These are phyloP conservation scores for Candida albicans DNA, from an alignment of 1,139 yeast species.

Conservation along the genomic window DNA sequence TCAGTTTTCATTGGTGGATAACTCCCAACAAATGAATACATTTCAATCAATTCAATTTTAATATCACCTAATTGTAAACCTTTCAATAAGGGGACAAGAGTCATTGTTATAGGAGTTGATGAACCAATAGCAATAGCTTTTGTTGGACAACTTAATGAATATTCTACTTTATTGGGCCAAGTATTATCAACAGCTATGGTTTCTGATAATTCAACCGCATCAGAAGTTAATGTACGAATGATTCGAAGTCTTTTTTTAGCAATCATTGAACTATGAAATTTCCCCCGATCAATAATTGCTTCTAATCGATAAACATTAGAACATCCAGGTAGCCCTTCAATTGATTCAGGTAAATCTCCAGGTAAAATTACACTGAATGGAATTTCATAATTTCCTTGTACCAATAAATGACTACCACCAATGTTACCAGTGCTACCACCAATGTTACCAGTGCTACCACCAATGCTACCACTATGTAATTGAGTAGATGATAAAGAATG, in stretches of 20 bases:
- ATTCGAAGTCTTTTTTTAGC: conserved; percentile 76
- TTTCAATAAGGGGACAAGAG: conserved; percentile 76
- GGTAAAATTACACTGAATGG: conserved; percentile 88
- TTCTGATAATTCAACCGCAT: conserved; percentile 84
- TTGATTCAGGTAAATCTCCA: conserved; percentile 82
- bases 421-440: not conserved
- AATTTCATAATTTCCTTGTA: conserved; percentile 83
- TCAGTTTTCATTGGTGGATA: conserved; percentile 54
- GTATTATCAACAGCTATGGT: conserved; percentile 93
- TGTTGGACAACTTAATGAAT: conserved; percentile 81
- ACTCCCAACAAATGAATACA: conserved; percentile 61
- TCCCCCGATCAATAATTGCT: conserved; percentile 81
- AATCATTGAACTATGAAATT: conserved; percentile 64
- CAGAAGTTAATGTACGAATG: conserved; percentile 86
- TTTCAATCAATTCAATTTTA: conserved; percentile 66
- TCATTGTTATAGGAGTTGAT: conserved; percentile 64
- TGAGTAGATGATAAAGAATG: no score
- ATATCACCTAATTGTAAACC: conserved; percentile 77
- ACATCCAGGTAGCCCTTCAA: conserved; percentile 88
- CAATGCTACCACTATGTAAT: no score
- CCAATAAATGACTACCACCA: conserved; percentile 34
- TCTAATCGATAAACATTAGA: conserved; percentile 75
- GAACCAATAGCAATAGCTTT: conserved; percentile 92
- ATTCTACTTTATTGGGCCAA: conserved; percentile 95
- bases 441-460: no score